Evolutionary conservation across 257 asterid species (phyloP).

Genomic region (Orobanche coerulescens): DNA sequence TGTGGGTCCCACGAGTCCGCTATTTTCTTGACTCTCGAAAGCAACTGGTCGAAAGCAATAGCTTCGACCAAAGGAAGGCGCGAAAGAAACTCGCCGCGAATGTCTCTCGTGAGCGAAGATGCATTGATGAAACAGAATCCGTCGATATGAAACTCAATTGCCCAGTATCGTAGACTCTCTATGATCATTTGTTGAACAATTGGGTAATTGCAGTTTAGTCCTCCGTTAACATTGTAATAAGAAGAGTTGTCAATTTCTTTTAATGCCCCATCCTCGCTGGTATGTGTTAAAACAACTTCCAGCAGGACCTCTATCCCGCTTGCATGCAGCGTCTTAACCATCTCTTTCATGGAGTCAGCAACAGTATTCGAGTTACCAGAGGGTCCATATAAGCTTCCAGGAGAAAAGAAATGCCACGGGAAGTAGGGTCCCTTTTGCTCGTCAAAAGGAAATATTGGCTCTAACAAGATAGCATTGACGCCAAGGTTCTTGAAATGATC

Average conservation of each 20-base stretch:
- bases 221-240: slow-evolving; percentile 31
- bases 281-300: slow-evolving; percentile 83
- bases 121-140: slow-evolving; percentile 75
- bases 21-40: slow-evolving; percentile 64
- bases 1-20: slow-evolving; percentile 76
- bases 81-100: slow-evolving; percentile 53
- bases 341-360: slow-evolving; percentile 68
- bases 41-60: slow-evolving; percentile 79
- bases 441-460: slow-evolving; percentile 72
- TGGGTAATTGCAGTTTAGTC: slow-evolving; percentile 69
- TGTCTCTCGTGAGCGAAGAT: slow-evolving; percentile 56
- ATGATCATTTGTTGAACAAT: slow-evolving; percentile 63
- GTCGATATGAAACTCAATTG: slow-evolving; percentile 64
- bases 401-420: slow-evolving; percentile 76
- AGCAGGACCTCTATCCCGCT: slow-evolving; percentile 70
- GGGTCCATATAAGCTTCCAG: slow-evolving; percentile 39
- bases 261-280: slow-evolving; percentile 44
- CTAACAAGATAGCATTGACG: slow-evolving; percentile 72
- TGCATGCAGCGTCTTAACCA: slow-evolving; percentile 74
- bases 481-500: slow-evolving; percentile 75
- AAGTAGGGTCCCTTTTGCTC: slow-evolving; percentile 68
- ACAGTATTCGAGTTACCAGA: slow-evolving; percentile 28
- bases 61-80: slow-evolving; percentile 91
- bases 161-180: slow-evolving; percentile 89
- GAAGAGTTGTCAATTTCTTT: slow-evolving; percentile 46